Evolutionary conservation across 129 eudicot species (phyloP), one percentile per base, ranked within the genome.

Genomic region (Lactuca saligna): DNA sequence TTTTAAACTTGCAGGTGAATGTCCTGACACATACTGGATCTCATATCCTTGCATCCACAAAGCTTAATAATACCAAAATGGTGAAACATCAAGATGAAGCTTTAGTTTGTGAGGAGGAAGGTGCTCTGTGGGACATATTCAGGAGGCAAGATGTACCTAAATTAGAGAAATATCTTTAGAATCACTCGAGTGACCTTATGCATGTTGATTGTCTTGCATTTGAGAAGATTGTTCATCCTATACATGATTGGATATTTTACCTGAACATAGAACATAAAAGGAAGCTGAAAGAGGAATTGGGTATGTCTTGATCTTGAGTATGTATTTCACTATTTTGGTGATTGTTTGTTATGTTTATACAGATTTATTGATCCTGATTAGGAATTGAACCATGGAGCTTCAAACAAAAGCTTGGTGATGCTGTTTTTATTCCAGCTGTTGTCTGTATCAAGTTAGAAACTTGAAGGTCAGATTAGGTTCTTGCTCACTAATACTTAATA

Each of bases 41-140:
- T 41, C 54, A 31, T 54, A 34, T 53, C 42, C 37, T 61, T 17
- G 15, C 63, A 8, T 25, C 78, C 7, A 4, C 35, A 7, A 37
- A 58, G 35, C 72, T 64, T 32, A 4, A 16, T 11, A 57, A 17
- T 31, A 76, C 72, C 8, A 41, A 54, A 11, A n/a, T 55, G 6
- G 59, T 70, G 68, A 78, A 82, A 59, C 56, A 35, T 35, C 71
- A 81, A 38, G 81, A 79, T 59, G 66, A 51, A 59, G 61, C 71
- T 48, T 66, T 66, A 49, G 70, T 66, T 66, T 66, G 6, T 11
- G 38, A 20, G 13, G 74, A 75, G 5, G 76, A 66, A n/a, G 79
- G 82, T 78, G 84, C 84, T 44, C 56, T 84, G n/a, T 84, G 89
- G 89, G 89, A 81, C 72, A 72, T 84, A 20, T 84, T 81, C 10